These are phyloP conservation scores for Euphrasia confusa DNA, from an alignment of 257 asterid species.

Conservation along the genomic window DNA sequence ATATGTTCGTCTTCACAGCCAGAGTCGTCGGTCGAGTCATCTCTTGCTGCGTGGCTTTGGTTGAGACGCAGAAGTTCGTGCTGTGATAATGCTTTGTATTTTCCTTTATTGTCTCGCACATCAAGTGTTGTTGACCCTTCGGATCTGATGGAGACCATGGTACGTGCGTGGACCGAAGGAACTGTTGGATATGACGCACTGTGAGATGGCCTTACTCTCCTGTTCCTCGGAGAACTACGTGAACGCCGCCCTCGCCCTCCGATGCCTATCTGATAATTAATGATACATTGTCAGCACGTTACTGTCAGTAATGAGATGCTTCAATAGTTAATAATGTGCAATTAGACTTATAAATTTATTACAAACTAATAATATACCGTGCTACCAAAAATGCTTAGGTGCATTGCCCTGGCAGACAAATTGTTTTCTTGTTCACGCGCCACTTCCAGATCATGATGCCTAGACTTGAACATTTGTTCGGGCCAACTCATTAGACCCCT, in stretches of 20 bases:
- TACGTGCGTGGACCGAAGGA: conserved; percentile 33
- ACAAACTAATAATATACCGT: conserved; percentile 32
- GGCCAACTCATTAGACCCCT: conserved; percentile 83
- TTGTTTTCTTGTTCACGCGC: conserved; percentile 34
- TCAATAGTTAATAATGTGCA: too few species aligned
- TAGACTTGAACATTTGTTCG: conserved; percentile 34
- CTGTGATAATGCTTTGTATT: conserved; percentile 12
- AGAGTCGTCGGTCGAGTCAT: conserved; percentile 75
- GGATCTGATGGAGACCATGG: conserved; percentile 53
- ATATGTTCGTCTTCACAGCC: conserved; percentile 77
- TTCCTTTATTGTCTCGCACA: conserved; percentile 27
- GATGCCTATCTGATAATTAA: conserved; percentile 41
- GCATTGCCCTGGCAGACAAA: conserved; percentile 75
- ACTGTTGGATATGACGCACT: conserved; percentile 59
- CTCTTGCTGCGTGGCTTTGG: conserved; percentile 31
- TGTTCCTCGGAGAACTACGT: conserved; percentile 33
- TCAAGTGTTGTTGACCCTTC: conserved; percentile 59
- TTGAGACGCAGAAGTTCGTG: conserved; percentile 21
- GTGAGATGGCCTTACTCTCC: conserved; percentile 35
- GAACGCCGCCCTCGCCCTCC: conserved; percentile 27
- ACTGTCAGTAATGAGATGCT: background rate
- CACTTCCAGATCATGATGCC: conserved; percentile 30
- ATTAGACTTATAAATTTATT: background rate
- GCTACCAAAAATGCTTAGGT: conserved; percentile 77
- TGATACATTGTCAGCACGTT: conserved; percentile 12